Evolutionary conservation across 257 asterid genomes (phyloP), one percentile per base, ranked within the genome.

Genomic region (Lavandula angustifolia): DNA sequence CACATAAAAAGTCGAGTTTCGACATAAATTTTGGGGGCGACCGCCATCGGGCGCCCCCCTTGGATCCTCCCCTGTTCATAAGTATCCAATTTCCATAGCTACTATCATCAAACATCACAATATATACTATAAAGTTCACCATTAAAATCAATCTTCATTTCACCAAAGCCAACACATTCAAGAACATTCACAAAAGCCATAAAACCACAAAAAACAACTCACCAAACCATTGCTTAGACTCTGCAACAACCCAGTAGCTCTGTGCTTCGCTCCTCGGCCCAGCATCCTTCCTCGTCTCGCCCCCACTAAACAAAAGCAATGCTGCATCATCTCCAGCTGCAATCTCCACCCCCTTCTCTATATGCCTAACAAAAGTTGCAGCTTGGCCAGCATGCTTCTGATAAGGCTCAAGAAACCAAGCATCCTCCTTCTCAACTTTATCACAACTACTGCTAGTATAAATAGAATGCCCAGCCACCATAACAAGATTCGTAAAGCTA

Each of bases 401-500:
- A 75, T 92, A 92, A 4, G 95, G 60, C 60, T 89, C 99, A 80
- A 92, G 66, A 77, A 72, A 89, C 99, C 99, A 92, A 69, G 97
- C 79, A 78, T 84, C 86, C 79, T 92, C 99, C 76, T 78, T 83
- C 60, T 92, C 99, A 60, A 79, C 96, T 76, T 81, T 87, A 75
- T 87, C 89, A 73, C 97, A 92, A 49, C 83, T 87, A 79, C 86
- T 87, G 74, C 99, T 89, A 4, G 85, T 85, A 59, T 92, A 92
- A 72, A 92, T 85, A 6, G 99, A 92, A 82, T 92, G 99, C n/a
- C 99, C 99, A 10, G 97, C 99, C 8, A 92, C 96, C 96, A 92
- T 89, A 50, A 92, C 97, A 63, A 92, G 96, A 76, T 92, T 92
- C 81, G 66, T 79, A 31, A 77, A 74, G 67, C 57, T 79, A 51